Evolutionary conservation across 768 basidiomycete genomes (phyloP).

Genomic region (Albatrellus ellisii): DNA sequence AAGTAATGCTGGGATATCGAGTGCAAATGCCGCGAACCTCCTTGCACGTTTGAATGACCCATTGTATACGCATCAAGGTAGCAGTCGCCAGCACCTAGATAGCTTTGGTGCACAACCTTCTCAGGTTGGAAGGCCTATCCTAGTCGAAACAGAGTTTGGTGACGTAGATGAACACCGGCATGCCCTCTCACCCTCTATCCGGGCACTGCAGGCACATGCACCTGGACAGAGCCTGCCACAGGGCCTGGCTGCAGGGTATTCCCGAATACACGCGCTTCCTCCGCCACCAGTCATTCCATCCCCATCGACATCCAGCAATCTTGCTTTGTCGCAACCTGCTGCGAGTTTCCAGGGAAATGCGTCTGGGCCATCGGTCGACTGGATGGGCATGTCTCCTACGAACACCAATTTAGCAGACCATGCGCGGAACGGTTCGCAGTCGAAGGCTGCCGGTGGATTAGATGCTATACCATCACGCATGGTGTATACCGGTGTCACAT

Average conservation of each 20-base stretch:
- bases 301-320: conserved; percentile 21
- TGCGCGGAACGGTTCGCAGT: conserved; percentile 17
- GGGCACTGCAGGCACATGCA: conserved; percentile 78
- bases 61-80: conserved; percentile 12
- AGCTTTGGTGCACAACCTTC: conserved; percentile 27
- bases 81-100: conserved; percentile 18
- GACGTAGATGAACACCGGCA: conserved; percentile 19
- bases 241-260: conserved; percentile 84
- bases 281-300: conserved; percentile 23
- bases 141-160: conserved; percentile 14
- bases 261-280: conserved; percentile 69
- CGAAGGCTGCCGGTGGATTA: conserved; percentile 20
- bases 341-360: conserved; percentile 15
- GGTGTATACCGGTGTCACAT: conserved; percentile 37
- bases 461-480: conserved; percentile 44
- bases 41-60: conserved; percentile 14
- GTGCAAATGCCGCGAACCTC: conserved; percentile 12
- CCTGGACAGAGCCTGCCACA: conserved; percentile 88
- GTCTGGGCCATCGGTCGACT: conserved; percentile 17
- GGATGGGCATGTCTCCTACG: conserved; percentile 20
- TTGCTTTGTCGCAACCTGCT: conserved; percentile 18
- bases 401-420: conserved; percentile 15
- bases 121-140: conserved; percentile 24
- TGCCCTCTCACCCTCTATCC: conserved; percentile 49
- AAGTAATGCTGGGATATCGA: conserved; percentile 4